Percentiles rank a stretch among this genome's conserved stretches.
Conservation (phyloP, 2,329 filamentous ascomycete species). For the Alternaria gansuensis region DNA sequence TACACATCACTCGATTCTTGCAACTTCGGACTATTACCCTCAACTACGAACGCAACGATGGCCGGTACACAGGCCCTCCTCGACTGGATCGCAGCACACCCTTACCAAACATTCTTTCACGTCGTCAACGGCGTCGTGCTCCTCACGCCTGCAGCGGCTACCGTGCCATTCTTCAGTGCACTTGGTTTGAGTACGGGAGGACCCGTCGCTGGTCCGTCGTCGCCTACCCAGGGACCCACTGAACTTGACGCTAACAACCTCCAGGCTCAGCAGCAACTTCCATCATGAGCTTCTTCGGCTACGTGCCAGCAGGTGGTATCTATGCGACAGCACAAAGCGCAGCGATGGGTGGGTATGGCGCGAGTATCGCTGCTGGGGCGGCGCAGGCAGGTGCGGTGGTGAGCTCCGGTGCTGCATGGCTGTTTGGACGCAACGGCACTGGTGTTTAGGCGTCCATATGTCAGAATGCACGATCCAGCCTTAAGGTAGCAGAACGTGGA, state of each 20-base stretch:
- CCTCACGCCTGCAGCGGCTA: conserved; percentile 34
- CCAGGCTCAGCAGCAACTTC: conserved; percentile 35
- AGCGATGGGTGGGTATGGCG: conserved; percentile 47
- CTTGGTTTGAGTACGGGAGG: conserved; percentile 36
- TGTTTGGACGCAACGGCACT: conserved; percentile 14
- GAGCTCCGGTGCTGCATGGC: conserved; percentile 24
- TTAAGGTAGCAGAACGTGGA: neutral
- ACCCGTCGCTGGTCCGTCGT: conserved; percentile 33
- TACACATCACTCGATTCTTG: neutral
- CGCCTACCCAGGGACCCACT: neutral
- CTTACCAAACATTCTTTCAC: conserved; percentile 38
- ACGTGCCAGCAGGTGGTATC: conserved; percentile 34
- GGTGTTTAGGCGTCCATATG: neutral
- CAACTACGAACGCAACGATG: conserved; percentile 9
- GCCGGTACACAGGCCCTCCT: conserved; percentile 18
- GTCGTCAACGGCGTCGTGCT: conserved; percentile 36
- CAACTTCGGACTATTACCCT: neutral
- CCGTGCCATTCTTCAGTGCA: conserved; percentile 33
- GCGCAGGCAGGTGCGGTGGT: conserved; percentile 34
- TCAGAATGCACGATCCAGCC: neutral
- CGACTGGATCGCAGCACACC: conserved; percentile 35
- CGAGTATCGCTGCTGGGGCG: conserved; percentile 30
- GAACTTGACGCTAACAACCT: neutral
- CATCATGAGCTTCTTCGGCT: conserved; percentile 32
- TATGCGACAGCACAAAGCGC: conserved; percentile 44